phyloP scores from a whole-genome alignment of 495 filamentous ascomycete species.

The Penicillium desertorum region DNA sequence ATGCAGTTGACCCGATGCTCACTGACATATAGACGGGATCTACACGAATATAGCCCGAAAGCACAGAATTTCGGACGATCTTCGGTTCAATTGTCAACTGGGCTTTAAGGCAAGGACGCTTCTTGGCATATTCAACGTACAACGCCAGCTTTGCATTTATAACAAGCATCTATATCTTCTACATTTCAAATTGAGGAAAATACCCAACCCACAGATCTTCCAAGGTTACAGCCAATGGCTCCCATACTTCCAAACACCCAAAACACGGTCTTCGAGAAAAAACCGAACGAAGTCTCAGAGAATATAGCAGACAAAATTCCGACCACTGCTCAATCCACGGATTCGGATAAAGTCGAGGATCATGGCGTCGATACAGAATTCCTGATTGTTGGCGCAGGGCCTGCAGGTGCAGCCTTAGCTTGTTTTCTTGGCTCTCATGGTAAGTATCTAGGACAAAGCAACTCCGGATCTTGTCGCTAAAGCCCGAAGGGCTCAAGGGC shows the following conservation, averaged over 20 bases:
- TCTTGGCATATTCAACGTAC: neutral
- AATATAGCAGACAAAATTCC: too few species aligned
- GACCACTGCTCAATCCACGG: too few species aligned
- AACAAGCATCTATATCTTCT: neutral
- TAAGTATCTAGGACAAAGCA: slow-evolving; percentile 15
- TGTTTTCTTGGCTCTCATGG: slow-evolving; percentile 55
- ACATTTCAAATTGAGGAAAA: neutral
- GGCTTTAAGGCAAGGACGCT: neutral
- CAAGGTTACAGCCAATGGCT: neutral
- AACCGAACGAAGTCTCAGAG: neutral
- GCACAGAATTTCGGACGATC: neutral
- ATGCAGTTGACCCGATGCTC: too few species aligned
- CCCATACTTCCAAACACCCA: neutral
- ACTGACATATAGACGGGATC: neutral
- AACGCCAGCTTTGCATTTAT: neutral
- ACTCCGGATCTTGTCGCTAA: neutral
- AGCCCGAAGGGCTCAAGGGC: slow-evolving; percentile 40
- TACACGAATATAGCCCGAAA: neutral
- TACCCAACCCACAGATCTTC: neutral
- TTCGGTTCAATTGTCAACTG: neutral
- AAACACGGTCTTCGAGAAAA: neutral
- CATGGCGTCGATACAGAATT: neutral
- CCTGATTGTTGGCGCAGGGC: slow-evolving; percentile 57
- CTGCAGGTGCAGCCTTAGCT: slow-evolving; percentile 54
- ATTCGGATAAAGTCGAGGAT: neutral